phyloP scores from a whole-genome alignment of 495 filamentous ascomycete genomes.

The Penicillium roqueforti region DNA sequence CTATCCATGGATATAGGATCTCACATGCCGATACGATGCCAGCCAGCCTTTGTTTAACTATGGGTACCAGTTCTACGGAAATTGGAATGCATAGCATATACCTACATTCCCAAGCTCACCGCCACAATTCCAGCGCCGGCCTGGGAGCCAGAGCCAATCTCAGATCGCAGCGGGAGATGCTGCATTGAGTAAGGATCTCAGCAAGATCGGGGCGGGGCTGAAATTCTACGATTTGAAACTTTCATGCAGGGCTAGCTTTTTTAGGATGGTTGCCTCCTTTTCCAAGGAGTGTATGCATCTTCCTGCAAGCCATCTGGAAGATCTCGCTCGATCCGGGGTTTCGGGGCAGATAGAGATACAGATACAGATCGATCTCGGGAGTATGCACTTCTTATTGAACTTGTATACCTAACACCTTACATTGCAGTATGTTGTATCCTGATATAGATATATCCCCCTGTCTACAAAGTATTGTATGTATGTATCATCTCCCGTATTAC shows the following conservation, averaged over 20 bases:
- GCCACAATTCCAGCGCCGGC: slow-evolving; percentile 8
- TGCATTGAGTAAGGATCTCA: slow-evolving; percentile 10
- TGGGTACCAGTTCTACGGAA: no score
- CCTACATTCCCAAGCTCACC: slow-evolving; percentile 13
- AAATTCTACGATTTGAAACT: slow-evolving; percentile 4
- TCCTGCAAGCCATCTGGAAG: slow-evolving; percentile 6
- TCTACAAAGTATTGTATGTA: not conserved
- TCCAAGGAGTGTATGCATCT: not conserved
- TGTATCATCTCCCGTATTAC: no score
- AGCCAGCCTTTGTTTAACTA: not conserved
- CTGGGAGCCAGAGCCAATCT: slow-evolving; percentile 9
- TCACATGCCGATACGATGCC: not conserved
- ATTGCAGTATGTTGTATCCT: not conserved
- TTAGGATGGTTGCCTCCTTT: not conserved
- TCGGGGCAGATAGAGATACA: no score
- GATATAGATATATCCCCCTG: not conserved
- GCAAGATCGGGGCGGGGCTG: slow-evolving; percentile 12
- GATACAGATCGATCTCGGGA: not conserved
- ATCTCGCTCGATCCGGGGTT: slow-evolving; percentile 7
- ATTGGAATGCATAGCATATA: no score
- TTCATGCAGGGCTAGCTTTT: slow-evolving; percentile 1
- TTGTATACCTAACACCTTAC: no score
- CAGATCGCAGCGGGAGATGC: slow-evolving; percentile 10
- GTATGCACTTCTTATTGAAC: no score
- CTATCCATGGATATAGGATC: not conserved